These are phyloP conservation scores for Saturnispora mendoncae DNA, from an alignment of 805 yeast genomes.

Conservation along the genomic window DNA sequence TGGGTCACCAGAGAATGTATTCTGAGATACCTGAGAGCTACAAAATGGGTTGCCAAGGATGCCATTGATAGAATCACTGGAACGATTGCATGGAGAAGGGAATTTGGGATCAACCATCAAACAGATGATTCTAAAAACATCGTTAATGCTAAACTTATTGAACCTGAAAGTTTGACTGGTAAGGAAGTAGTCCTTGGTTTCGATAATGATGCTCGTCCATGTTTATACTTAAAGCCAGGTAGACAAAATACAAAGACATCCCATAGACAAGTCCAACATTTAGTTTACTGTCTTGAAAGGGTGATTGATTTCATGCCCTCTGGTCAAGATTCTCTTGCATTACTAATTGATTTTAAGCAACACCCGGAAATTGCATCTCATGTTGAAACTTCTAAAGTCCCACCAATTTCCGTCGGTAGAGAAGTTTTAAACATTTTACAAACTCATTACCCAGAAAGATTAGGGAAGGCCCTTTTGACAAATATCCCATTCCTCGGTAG, in stretches of 20 bases:
- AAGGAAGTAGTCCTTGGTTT: conserved; percentile 87
- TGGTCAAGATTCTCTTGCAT: conserved; percentile 90
- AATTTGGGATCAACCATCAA: conserved; percentile 58
- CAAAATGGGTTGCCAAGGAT: conserved; percentile 74
- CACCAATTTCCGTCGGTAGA: conserved; percentile 82
- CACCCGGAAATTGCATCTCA: conserved; percentile 47
- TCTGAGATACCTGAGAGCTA: conserved; percentile 82
- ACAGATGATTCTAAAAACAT: conserved; percentile 39
- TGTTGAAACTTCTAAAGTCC: conserved; percentile 59
- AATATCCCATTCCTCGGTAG: conserved; percentile 93
- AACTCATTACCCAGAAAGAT: conserved; percentile 94
- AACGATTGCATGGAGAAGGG: conserved; percentile 88
- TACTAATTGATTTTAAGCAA: conserved; percentile 85
- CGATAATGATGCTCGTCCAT: conserved; percentile 86
- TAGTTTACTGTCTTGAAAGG: conserved; percentile 86
- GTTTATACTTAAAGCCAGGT: conserved; percentile 87
- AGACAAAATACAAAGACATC: conserved; percentile 91
- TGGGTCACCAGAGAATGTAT: conserved; percentile 94
- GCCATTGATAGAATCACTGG: conserved; percentile 67
- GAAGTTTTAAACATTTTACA: conserved; percentile 90
- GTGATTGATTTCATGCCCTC: conserved; percentile 92
- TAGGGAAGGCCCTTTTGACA: conserved; percentile 85
- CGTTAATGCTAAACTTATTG: conserved; percentile 45
- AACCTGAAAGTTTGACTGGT: conserved; percentile 79
- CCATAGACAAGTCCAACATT: conserved; percentile 87